Percentiles rank a stretch among this genome's conserved stretches.
Conservation (phyloP, 805 yeast genomes). For the Metschnikowia orientalis region DNA sequence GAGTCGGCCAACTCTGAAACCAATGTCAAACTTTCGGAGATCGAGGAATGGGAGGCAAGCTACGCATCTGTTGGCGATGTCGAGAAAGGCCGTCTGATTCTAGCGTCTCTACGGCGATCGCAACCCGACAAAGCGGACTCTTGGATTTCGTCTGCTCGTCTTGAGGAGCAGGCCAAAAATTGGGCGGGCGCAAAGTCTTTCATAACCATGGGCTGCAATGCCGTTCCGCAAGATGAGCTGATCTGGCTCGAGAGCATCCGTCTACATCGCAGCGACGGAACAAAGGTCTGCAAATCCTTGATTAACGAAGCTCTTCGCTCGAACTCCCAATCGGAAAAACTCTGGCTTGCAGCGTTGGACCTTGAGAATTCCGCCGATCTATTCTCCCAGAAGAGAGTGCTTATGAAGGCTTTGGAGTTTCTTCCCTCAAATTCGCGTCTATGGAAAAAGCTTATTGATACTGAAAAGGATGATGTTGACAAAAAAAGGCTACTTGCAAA, state of each 20-base stretch:
- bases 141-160: conserved; percentile 82
- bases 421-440: conserved; percentile 53
- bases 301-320: conserved; percentile 61
- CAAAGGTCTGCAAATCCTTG: conserved; percentile 48
- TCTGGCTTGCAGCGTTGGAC: conserved; percentile 73
- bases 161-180: conserved; percentile 65
- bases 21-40: conserved; percentile 10
- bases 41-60: conserved; percentile 13
- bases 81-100: conserved; percentile 51
- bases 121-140: conserved; percentile 71
- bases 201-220: conserved; percentile 70
- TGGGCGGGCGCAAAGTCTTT: conserved; percentile 52
- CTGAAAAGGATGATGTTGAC: conserved; percentile 52
- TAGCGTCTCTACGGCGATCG: conserved; percentile 63
- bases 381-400: conserved; percentile 48
- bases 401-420: conserved; percentile 68
- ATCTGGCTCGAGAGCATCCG: conserved; percentile 81
- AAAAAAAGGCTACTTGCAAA: conserved; percentile 52
- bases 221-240: conserved; percentile 61
- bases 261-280: conserved; percentile 45
- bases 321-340: conserved; percentile 49
- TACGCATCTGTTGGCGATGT: conserved; percentile 8
- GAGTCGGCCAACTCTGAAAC: background rate
- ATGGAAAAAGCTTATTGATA: conserved; percentile 65
- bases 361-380: conserved; percentile 52